Percentiles rank a stretch among this genome's conserved stretches.
These are phyloP conservation scores for Fusarium agapanthi DNA, from an alignment of 2,329 filamentous ascomycete genomes.

Conservation along the genomic window DNA sequence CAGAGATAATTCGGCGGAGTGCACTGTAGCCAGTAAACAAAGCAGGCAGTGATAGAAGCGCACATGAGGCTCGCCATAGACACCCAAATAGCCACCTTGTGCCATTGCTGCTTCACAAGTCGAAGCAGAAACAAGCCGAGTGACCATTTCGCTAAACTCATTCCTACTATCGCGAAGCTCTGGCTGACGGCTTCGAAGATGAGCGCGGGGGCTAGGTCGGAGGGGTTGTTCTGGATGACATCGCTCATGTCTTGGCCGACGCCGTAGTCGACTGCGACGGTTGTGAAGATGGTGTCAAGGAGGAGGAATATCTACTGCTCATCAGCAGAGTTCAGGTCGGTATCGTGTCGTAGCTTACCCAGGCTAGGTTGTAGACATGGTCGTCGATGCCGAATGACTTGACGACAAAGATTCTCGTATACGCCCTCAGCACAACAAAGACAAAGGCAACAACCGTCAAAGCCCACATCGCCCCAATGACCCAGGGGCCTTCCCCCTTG, in stretches of 20 bases:
- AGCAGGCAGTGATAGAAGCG: conserved; percentile 24
- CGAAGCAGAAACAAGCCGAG: conserved; percentile 52
- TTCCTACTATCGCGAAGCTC: conserved; percentile 50
- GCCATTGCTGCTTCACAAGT: conserved; percentile 46
- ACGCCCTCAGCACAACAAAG: conserved; percentile 48
- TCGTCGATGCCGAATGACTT: conserved; percentile 47
- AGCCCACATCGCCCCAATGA: conserved; percentile 42
- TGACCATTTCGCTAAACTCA: conserved; percentile 51
- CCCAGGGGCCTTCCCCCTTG: conserved; percentile 31
- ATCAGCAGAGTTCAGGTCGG: neutral
- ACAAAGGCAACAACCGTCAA: conserved; percentile 36
- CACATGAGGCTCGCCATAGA: conserved; percentile 37
- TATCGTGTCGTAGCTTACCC: neutral
- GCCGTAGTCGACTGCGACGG: conserved; percentile 44
- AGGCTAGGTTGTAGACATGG: conserved; percentile 45
- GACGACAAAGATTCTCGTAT: conserved; percentile 47
- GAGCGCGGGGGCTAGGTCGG: conserved; percentile 38
- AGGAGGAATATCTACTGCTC: conserved; percentile 36
- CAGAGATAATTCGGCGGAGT: conserved; percentile 32
- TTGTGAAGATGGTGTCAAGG: conserved; percentile 47
- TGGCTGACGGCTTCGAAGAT: conserved; percentile 47
- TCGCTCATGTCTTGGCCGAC: conserved; percentile 46
- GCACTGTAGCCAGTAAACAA: conserved; percentile 31
- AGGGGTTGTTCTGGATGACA: conserved; percentile 29
- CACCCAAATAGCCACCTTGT: conserved; percentile 49